phyloP scores from a whole-genome alignment of 2,329 filamentous ascomycete genomes.

The Paraphoma chrysanthemicola region DNA sequence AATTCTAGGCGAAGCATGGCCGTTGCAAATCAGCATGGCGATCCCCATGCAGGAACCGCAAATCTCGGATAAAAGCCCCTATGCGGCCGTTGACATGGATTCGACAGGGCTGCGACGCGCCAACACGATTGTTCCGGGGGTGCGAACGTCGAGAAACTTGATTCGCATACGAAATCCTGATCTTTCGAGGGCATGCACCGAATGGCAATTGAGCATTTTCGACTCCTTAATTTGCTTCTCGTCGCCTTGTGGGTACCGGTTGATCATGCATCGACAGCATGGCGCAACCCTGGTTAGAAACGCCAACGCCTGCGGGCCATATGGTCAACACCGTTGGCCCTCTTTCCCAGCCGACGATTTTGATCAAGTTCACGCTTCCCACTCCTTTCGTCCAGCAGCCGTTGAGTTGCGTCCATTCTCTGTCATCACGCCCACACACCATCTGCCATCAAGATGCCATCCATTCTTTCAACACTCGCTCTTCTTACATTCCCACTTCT shows the following conservation, averaged over 20 bases:
- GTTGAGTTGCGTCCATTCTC: conserved; percentile 33
- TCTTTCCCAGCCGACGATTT: conserved; percentile 20
- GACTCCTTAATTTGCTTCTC: conserved; percentile 40
- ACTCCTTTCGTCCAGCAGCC: conserved; percentile 18
- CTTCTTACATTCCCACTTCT: conserved; percentile 44
- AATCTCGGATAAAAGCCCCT: conserved; percentile 45
- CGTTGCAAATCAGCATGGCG: conserved; percentile 19
- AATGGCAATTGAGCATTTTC: conserved; percentile 18
- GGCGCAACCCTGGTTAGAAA: conserved; percentile 25
- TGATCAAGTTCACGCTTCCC: conserved; percentile 23
- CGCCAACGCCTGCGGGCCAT: conserved; percentile 21
- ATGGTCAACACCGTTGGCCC: conserved; percentile 31
- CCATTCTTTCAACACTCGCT: conserved; percentile 31
- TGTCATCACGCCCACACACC: conserved; percentile 3
- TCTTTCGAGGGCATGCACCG: conserved; percentile 19
- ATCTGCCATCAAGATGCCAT: conserved; percentile 29
- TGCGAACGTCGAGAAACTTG: conserved; percentile 23
- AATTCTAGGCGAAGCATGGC: conserved; percentile 18
- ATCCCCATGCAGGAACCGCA: conserved; percentile 26
- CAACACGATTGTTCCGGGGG: conserved; percentile 18
- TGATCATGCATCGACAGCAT: conserved; percentile 24
- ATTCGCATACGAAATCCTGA: conserved; percentile 29
- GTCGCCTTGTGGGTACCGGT: conserved; percentile 12
- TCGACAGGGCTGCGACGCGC: conserved; percentile 29
- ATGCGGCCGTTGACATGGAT: conserved; percentile 28